Base-by-base conservation (phyloP, 2,329 filamentous ascomycete species). In the Aspergillus awamori region DNA sequence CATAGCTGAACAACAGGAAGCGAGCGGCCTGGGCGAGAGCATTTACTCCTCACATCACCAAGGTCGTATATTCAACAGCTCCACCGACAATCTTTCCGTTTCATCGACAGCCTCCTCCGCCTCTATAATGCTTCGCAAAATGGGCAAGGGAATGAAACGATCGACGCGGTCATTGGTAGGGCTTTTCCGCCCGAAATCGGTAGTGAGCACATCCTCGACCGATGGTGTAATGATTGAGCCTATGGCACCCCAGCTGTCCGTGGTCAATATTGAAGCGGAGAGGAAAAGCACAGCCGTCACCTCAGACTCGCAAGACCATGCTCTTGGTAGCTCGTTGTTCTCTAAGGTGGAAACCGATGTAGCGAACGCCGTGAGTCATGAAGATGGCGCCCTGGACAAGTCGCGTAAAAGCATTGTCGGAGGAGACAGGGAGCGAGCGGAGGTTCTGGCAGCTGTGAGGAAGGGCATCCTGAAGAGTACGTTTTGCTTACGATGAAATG, bases 61-160 rank as follows among this genome's bases (percentile, higher is more conserved):
- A 72, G 90, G 90, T 60, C 89, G 90, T 65, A 86, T 94, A 65
- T 97, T 98, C 74, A 86, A 89, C 15, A 90, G 92, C 13, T 99
- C 95, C 4, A 98, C 92, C 0, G 95, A 99, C 77, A 98, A 98
- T 68, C 79, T 99, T 48, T 82, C 80, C 4, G 78, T 82, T 20
- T 81, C 79, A 1, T 81, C 80, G 1, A 81, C 80, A 5, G 79
- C 79, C 22, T 81, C 80, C 0, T 82, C 80, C 7, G 79, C 80
- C 4, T 82, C 79, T 13, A 77, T 82, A 54, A 82, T 82, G 80
- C 75, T 99, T 67, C 88, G 95, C 57, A 99, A 99, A 81, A 99
- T 99, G 95, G 95, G 95, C 59, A 92, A 93, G 66, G 93, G 94
- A n/a, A 90, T 98, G 87, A 98, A 97, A 84, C 96, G 95, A 79